Conservation (phyloP, 257 asterid species). For the Pogostemon cablin region DNA sequence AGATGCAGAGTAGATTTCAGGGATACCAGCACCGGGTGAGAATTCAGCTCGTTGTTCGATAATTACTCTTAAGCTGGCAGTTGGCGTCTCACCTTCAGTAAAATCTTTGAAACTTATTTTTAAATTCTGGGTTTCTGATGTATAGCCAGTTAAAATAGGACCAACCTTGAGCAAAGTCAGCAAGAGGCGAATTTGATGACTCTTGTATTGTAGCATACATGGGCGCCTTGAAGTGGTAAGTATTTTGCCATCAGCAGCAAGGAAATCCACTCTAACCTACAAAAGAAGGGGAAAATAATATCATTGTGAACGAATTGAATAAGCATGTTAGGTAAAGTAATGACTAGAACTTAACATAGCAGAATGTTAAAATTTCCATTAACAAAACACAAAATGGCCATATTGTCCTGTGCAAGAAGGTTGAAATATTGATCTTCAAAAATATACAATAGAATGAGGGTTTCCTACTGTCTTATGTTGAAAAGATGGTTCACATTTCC, state of each 20-base stretch:
- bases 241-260: slow-evolving; percentile 54
- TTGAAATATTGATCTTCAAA: not conserved
- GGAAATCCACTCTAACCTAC: slow-evolving; percentile 82
- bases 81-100: slow-evolving; percentile 62
- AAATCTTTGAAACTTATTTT: slow-evolving; percentile 56
- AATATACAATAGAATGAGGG: not conserved
- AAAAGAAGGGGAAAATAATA: slow-evolving; percentile 17
- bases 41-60: slow-evolving; percentile 83
- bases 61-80: slow-evolving; percentile 65
- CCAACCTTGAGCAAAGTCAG: slow-evolving; percentile 67
- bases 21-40: slow-evolving; percentile 70
- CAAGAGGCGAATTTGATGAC: slow-evolving; percentile 66
- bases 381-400: not conserved
- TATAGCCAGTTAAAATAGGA: slow-evolving; percentile 71
- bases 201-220: slow-evolving; percentile 72
- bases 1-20: slow-evolving; percentile 74
- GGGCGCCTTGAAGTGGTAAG: slow-evolving; percentile 69
- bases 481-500: slow-evolving; percentile 11
- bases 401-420: not conserved
- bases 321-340: not conserved
- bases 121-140: slow-evolving; percentile 75
- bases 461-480: not conserved
- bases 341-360: not conserved
- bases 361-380: not conserved
- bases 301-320: slow-evolving; percentile 1